phyloP scores from a whole-genome alignment of 495 filamentous ascomycete genomes.

The Aspergillus cavernicola region DNA sequence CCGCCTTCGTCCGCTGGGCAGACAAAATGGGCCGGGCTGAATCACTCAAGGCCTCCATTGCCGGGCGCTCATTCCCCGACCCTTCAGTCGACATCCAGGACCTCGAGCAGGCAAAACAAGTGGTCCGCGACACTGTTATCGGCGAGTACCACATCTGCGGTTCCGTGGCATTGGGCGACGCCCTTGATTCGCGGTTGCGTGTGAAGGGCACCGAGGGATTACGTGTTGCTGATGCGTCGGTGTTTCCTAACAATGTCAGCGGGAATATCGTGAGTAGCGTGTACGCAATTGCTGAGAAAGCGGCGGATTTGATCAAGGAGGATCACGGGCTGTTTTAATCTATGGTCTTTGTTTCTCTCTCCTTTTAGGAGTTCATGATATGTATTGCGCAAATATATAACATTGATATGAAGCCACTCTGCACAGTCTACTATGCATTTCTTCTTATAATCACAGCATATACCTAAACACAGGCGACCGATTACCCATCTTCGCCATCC shows the following conservation, averaged over 20 bases:
- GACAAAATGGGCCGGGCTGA: conserved; percentile 21
- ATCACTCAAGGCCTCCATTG: conserved; percentile 19
- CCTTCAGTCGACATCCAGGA: conserved; percentile 21
- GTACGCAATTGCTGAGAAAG: conserved; percentile 56
- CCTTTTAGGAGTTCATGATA: no score
- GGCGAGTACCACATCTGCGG: conserved; percentile 30
- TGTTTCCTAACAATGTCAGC: conserved; percentile 47
- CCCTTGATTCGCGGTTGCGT: conserved; percentile 44
- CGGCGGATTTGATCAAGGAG: conserved; percentile 48
- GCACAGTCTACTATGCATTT: no score
- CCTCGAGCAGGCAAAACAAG: conserved; percentile 12
- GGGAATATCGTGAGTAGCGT: conserved; percentile 48
- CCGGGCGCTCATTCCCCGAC: conserved; percentile 15
- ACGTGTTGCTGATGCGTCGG: conserved; percentile 50
- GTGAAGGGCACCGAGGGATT: conserved; percentile 48
- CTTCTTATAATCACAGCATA: no score
- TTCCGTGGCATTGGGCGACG: conserved; percentile 55
- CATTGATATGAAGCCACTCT: no score
- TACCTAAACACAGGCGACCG: no score
- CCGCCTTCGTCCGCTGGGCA: conserved; percentile 23
- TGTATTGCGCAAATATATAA: no score
- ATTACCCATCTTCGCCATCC: no score
- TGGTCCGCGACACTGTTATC: conserved; percentile 16
- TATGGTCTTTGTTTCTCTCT: no score
- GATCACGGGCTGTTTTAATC: no score